Evolutionary conservation across 1,139 yeast genomes (phyloP).

Genomic region (Blastobotrys indianensis): DNA sequence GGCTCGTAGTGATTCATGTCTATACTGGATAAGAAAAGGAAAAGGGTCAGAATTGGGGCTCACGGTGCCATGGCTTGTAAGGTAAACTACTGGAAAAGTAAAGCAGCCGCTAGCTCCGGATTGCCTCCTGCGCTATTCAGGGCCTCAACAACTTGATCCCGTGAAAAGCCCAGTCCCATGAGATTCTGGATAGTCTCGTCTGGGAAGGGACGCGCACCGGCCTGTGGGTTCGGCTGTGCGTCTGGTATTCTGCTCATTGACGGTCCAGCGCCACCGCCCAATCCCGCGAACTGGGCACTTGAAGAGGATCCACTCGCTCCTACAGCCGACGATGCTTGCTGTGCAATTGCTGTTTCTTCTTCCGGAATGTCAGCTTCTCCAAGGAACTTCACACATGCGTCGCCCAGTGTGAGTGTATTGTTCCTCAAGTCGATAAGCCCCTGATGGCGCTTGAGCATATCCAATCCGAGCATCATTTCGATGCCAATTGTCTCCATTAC

Average conservation of each 20-base stretch:
- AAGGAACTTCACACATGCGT: conserved; percentile 62
- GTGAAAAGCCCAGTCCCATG: conserved; percentile 64
- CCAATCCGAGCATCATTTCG: conserved; percentile 52
- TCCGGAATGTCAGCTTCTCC: conserved; percentile 65
- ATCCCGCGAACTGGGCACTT: not conserved
- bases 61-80: no score
- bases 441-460: conserved; percentile 82
- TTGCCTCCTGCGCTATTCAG: conserved; percentile 65
- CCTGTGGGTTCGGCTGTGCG: conserved; percentile 19
- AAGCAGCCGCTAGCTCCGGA: conserved; percentile 78
- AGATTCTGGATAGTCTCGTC: conserved; percentile 50
- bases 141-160: conserved; percentile 59
- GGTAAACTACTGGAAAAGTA: conserved; percentile 47
- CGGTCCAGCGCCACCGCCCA: not conserved
- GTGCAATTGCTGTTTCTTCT: conserved; percentile 5
- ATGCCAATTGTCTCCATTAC: conserved; percentile 61
- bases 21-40: not conserved
- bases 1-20: not conserved
- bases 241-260: conserved; percentile 14
- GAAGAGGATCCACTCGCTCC: conserved; percentile 1
- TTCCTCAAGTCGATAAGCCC: conserved; percentile 70
- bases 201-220: conserved; percentile 28
- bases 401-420: conserved; percentile 68
- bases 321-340: not conserved
- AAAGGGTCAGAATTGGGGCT: no score